Base-by-base conservation (phyloP, 176 grass and related monocot genomes). In the Neostapfia colusana region DNA sequence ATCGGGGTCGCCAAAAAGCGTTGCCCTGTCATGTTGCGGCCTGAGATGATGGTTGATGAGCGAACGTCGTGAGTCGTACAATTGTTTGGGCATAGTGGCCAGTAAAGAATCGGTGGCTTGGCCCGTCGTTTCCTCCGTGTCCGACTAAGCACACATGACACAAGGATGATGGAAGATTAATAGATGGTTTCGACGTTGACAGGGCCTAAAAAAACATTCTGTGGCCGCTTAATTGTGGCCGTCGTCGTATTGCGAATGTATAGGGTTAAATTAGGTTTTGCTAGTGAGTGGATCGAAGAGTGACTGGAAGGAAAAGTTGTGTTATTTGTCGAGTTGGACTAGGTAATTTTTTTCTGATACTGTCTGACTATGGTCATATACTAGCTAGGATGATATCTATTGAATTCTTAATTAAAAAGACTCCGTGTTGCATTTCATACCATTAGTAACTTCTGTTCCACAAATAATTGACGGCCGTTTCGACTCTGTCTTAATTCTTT, bases 191-290 rank as follows among this genome's bases (percentile, higher is more conserved):
- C 40, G 67, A 82, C 59, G 60, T 65, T 77, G 48, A 63, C 45
- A 24, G 48, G 40, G 37, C 15, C 42, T 59, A 59, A 72, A 72
- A 72, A 82, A 40, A 73, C 58, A 58, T 65, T 82, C n/a, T 3
- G 39, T 39, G 75, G 76, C 75, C 68, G 79, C 79, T 87, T 73
- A 31, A 31, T 31, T 31, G 40, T 78, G 41, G 21, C 11, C 74
- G 67, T 83, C 74, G 67, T 83, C 79, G 53, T 83, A 59, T 67
- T 60, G 79, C 20, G 44, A 14, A 2, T 9, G 1, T 10, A 26
- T 6, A n/a, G n/a, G 55, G 9, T 70, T 81, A 81, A 70, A 86
- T 0, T 64, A 86, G 35, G 36, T 45, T 86, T 68, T 69, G 43
- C 25, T 5, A 34, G 63, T 51, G 6, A 63, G 64, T 54, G 13